Evolutionary conservation across 1,284 basidiomycete species (phyloP).

Genomic region (Prillingera fragicola): DNA sequence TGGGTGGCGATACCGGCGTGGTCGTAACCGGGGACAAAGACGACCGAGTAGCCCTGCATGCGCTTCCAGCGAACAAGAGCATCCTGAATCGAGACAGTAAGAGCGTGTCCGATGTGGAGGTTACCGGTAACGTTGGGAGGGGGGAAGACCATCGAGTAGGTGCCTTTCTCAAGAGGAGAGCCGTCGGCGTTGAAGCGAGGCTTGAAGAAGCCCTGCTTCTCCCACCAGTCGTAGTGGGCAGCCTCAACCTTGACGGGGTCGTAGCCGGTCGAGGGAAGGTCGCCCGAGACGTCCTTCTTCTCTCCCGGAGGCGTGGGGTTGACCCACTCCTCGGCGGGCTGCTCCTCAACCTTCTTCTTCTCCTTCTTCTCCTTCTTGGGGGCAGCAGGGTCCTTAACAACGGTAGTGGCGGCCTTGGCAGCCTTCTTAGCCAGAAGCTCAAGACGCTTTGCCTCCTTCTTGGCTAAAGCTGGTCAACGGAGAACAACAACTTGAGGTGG

Average conservation of each 20-base stretch:
- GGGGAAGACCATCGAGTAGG: slow-evolving; percentile 84
- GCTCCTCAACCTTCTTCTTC: slow-evolving; percentile 59
- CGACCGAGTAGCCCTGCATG: slow-evolving; percentile 87
- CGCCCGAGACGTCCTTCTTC: slow-evolving; percentile 79
- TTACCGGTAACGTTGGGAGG: slow-evolving; percentile 99
- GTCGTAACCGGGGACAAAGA: slow-evolving; percentile 94
- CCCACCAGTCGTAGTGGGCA: slow-evolving; percentile 99
- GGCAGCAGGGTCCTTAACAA: slow-evolving; percentile 42
- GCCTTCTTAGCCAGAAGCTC: slow-evolving; percentile 59
- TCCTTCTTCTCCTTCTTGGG: slow-evolving; percentile 73
- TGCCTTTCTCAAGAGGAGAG: slow-evolving; percentile 55
- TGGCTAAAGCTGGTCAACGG: slow-evolving; percentile 30
- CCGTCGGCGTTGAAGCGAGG: slow-evolving; percentile 64
- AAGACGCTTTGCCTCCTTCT: slow-evolving; percentile 65
- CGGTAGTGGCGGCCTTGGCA: slow-evolving; percentile 53
- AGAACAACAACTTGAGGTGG: not conserved
- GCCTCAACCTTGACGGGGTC: slow-evolving; percentile 93
- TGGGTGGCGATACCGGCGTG: slow-evolving; percentile 99
- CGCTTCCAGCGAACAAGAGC: slow-evolving; percentile 85
- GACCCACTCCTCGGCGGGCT: slow-evolving; percentile 61
- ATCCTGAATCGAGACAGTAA: slow-evolving; percentile 92
- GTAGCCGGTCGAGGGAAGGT: slow-evolving; percentile 80
- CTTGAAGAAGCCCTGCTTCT: slow-evolving; percentile 79
- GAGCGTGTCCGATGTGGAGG: slow-evolving; percentile 92
- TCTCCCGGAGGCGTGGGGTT: slow-evolving; percentile 80